Percentiles rank a stretch among this genome's conserved stretches.
Conservation (phyloP, 2,329 filamentous ascomycete species). For the Penicillium sp. region DNA sequence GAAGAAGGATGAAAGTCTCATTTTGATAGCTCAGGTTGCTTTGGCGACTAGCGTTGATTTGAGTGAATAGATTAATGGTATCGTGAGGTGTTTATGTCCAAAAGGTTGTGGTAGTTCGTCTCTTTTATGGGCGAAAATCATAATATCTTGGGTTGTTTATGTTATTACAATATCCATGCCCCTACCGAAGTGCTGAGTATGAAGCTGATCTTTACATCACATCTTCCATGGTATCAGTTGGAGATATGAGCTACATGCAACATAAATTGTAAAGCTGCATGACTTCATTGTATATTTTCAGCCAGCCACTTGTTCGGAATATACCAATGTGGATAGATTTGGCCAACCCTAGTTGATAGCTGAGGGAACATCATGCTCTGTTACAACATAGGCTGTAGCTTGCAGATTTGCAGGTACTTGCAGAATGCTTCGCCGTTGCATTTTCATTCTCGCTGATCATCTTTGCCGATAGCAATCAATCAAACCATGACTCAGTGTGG, state of each 20-base stretch:
- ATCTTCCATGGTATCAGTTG: neutral
- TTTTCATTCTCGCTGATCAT: neutral
- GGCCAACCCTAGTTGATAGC: neutral
- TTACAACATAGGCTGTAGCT: neutral
- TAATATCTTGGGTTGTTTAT: neutral
- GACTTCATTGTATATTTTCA: neutral
- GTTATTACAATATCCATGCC: neutral
- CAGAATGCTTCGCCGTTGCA: neutral
- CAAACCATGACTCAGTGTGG: neutral
- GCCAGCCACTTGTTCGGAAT: neutral
- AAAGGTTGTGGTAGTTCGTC: neutral
- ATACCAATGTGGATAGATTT: neutral
- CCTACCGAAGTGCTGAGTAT: neutral
- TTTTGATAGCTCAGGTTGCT: neutral
- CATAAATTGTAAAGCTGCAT: neutral
- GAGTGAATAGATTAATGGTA: neutral
- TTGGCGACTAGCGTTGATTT: neutral
- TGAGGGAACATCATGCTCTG: neutral
- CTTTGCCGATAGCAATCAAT: neutral
- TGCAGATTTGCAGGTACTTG: neutral
- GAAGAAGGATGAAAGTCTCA: constrained; percentile 17
- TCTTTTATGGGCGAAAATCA: neutral
- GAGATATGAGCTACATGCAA: neutral
- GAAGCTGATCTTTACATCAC: neutral
- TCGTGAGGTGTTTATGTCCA: neutral